These are phyloP conservation scores for Penicillium turbatum DNA, from an alignment of 495 filamentous ascomycete genomes.

Conservation along the genomic window DNA sequence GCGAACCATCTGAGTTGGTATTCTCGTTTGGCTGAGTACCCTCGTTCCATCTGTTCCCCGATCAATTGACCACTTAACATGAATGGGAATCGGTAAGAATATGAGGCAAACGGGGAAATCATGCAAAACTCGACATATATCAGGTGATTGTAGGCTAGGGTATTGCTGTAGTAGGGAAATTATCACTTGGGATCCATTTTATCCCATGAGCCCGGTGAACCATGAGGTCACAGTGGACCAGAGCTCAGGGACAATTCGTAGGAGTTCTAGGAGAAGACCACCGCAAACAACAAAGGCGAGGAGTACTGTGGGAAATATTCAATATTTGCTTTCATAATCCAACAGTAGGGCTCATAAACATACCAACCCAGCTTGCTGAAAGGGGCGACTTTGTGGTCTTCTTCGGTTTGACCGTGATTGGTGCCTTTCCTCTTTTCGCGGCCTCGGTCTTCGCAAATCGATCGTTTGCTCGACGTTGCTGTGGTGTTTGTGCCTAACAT, in stretches of 20 bases:
- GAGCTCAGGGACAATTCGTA: conserved; percentile 64
- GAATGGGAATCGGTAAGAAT: neutral
- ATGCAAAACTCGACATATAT: neutral
- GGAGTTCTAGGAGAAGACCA: conserved; percentile 23
- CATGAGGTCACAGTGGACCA: conserved; percentile 36
- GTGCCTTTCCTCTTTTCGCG: conserved; percentile 77
- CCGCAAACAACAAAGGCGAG: conserved; percentile 24
- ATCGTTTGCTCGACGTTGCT: conserved; percentile 85
- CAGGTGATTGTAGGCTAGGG: neutral
- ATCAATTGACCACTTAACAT: neutral
- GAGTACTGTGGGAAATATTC: conserved; percentile 9
- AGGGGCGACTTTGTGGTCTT: conserved; percentile 70
- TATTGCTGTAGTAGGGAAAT: neutral
- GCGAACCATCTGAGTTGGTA: neutral
- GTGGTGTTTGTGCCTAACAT: conserved; percentile 82
- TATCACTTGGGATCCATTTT: neutral
- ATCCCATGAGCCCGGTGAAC: conserved; percentile 22
- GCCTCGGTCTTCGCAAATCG: conserved; percentile 77
- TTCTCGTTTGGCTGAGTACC: neutral
- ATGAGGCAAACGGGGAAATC: neutral
- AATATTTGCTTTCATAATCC: neutral
- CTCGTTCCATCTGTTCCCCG: neutral
- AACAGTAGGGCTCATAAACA: conserved; percentile 25
- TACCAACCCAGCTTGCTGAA: conserved; percentile 80
- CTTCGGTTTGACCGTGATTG: conserved; percentile 62